A percentile compares a stretch with the other conserved stretches of the same genome.
phyloP scores from a whole-genome alignment of 345 rosid species.

The Psidium guajava region DNA sequence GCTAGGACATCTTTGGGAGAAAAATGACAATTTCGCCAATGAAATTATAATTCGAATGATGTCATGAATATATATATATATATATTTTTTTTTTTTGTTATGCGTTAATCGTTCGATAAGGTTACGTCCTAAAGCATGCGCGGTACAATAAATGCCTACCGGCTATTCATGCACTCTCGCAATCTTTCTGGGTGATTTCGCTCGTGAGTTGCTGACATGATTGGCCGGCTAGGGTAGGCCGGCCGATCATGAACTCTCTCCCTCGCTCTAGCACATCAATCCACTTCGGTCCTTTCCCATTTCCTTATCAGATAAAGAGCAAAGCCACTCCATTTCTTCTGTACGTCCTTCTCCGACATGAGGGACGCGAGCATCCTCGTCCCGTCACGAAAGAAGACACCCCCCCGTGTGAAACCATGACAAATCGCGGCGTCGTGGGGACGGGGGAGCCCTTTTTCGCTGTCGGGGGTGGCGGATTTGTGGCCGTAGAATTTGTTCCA shows the following conservation, averaged over 20 bases:
- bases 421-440: not conserved
- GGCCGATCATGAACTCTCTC: not conserved
- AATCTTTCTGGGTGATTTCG: not conserved
- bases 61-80: no score
- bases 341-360: not conserved
- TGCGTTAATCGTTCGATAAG: no score
- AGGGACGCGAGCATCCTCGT: not conserved
- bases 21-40: not conserved
- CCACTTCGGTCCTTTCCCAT: not conserved
- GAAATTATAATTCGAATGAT: not conserved
- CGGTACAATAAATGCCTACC: not conserved
- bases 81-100: not conserved
- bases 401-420: not conserved
- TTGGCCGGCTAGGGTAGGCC: not conserved
- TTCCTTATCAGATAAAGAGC: not conserved
- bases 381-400: not conserved
- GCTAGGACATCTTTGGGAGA: not conserved
- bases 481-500: not conserved
- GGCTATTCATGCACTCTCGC: no score
- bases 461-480: no score
- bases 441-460: not conserved
- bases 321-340: not conserved
- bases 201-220: not conserved
- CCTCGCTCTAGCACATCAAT: not conserved
- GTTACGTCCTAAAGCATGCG: not conserved